Percentiles rank a stretch among this genome's conserved stretches.
Conservation (phyloP, 2,329 filamentous ascomycete species). For the Aureobasidium sp. region DNA sequence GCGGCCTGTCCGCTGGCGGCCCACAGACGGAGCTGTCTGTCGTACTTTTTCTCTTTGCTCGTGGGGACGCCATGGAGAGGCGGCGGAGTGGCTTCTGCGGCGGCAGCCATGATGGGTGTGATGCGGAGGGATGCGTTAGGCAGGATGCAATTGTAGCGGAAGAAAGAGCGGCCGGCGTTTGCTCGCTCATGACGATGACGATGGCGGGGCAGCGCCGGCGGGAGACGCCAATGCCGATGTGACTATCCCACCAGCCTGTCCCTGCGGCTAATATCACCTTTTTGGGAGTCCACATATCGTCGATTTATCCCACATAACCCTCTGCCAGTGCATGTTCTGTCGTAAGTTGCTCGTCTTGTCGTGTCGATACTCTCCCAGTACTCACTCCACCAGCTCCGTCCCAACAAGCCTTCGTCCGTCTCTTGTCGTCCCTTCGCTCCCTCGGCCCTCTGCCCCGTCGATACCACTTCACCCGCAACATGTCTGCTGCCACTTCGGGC, state of each 20-base stretch:
- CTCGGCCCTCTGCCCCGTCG: neutral
- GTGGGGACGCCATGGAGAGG: slow-evolving; percentile 45
- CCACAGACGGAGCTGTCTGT: slow-evolving; percentile 92
- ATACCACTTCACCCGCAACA: slow-evolving; percentile 4
- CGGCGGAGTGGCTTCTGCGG: slow-evolving; percentile 33
- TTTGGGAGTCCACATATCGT: neutral
- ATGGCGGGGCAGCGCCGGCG: slow-evolving; percentile 7
- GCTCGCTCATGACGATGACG: neutral
- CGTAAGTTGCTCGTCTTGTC: neutral
- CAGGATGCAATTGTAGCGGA: neutral
- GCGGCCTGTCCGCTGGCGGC: slow-evolving; percentile 85
- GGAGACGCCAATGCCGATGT: too few relatives aligned
- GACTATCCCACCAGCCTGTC: neutral
- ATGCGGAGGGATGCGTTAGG: neutral
- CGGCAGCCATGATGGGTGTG: slow-evolving; percentile 19
- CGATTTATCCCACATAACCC: neutral
- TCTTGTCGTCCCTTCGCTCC: neutral
- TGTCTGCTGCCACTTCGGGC: neutral
- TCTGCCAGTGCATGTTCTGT: slow-evolving; percentile 5
- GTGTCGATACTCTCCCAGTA: neutral
- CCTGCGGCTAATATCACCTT: slow-evolving; percentile 7
- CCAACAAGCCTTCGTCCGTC: slow-evolving; percentile 8
- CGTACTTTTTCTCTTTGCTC: slow-evolving; percentile 69
- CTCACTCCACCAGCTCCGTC: slow-evolving; percentile 4
- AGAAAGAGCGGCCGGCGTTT: neutral